A percentile compares a stretch with the other conserved stretches of the same genome.
Evolutionary conservation across 2,329 filamentous ascomycete genomes (phyloP).

Genomic region (Sporothrix mexicana): DNA sequence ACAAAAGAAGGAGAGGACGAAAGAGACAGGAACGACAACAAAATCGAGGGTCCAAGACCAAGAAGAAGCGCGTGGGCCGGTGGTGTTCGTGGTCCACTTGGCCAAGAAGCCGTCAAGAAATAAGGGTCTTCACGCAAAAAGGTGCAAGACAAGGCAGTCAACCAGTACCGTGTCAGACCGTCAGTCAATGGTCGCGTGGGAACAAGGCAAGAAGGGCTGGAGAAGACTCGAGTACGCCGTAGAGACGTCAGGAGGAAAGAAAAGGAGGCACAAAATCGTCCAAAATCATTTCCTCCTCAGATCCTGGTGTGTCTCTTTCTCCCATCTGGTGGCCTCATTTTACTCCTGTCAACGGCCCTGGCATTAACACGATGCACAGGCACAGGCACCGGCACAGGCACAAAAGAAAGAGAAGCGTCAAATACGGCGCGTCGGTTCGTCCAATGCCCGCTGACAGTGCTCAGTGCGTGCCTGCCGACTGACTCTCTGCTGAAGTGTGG

Average conservation of each 20-base stretch:
- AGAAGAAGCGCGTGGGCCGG: neutral
- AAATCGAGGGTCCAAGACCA: neutral
- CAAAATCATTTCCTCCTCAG: neutral
- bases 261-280: neutral
- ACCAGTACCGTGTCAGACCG: neutral
- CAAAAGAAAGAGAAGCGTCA: neutral
- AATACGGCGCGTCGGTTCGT: neutral
- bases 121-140: neutral
- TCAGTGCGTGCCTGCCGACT: too few relatives aligned
- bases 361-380: constrained; percentile 1
- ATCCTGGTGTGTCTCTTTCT: neutral
- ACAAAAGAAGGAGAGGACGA: neutral
- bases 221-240: neutral
- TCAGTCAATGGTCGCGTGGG: neutral
- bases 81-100: constrained; percentile 29
- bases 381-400: too few relatives aligned
- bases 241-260: neutral
- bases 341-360: constrained; percentile 1
- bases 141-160: neutral
- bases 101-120: constrained; percentile 16
- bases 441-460: neutral
- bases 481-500: too few relatives aligned
- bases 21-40: neutral
- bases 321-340: constrained; percentile 5
- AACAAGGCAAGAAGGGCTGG: neutral